Conservation (phyloP, 2,329 filamentous ascomycete species). For the Trichophyton schoenleinii region DNA sequence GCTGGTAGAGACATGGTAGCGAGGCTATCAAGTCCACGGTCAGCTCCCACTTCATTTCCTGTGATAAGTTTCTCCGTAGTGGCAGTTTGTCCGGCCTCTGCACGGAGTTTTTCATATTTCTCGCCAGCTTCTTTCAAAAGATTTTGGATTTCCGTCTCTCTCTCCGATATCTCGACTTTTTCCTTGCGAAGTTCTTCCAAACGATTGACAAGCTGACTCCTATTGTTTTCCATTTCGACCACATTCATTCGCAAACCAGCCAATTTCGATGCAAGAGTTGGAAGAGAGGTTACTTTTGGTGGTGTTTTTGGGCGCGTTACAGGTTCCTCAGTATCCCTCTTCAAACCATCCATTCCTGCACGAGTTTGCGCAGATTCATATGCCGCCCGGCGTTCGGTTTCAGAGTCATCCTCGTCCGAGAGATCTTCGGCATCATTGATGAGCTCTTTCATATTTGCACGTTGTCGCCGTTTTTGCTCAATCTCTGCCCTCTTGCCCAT, state of each 20-base stretch:
- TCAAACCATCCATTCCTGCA: slow-evolving; percentile 66
- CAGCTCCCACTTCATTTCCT: slow-evolving; percentile 20
- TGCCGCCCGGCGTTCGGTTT: slow-evolving; percentile 54
- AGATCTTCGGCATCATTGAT: slow-evolving; percentile 66
- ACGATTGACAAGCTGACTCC: slow-evolving; percentile 46
- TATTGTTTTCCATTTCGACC: slow-evolving; percentile 50
- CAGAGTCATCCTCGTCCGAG: slow-evolving; percentile 51
- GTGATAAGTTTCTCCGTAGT: slow-evolving; percentile 17
- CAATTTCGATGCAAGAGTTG: slow-evolving; percentile 56
- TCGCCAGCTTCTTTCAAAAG: slow-evolving; percentile 70
- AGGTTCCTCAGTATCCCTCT: slow-evolving; percentile 27
- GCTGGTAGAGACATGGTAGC: slow-evolving; percentile 14
- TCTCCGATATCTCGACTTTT: slow-evolving; percentile 51
- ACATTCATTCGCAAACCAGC: slow-evolving; percentile 51
- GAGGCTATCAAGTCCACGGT: slow-evolving; percentile 28
- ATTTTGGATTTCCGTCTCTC: slow-evolving; percentile 68
- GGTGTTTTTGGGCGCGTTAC: slow-evolving; percentile 43
- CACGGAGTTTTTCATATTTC: slow-evolving; percentile 49
- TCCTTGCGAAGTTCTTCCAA: slow-evolving; percentile 58
- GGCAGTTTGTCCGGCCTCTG: slow-evolving; percentile 25
- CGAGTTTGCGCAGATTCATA: slow-evolving; percentile 81
- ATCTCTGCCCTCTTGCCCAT: slow-evolving; percentile 68
- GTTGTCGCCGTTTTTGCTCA: slow-evolving; percentile 52
- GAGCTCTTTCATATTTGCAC: slow-evolving; percentile 68
- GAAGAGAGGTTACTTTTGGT: slow-evolving; percentile 64